Evolutionary conservation across 768 basidiomycete species (phyloP).

Genomic region (Termitomyces sp.): DNA sequence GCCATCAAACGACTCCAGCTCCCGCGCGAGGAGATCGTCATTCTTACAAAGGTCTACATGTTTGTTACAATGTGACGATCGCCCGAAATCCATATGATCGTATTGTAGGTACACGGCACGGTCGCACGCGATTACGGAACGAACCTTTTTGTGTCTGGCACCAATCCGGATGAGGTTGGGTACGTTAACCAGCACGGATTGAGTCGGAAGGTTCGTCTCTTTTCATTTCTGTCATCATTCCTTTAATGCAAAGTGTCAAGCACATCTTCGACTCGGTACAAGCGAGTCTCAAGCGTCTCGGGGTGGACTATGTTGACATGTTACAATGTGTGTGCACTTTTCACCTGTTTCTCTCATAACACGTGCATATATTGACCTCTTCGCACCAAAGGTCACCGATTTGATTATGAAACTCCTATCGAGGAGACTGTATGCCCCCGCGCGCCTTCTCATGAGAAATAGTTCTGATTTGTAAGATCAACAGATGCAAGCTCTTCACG

Average conservation of each 20-base stretch:
- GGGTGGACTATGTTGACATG: conserved; percentile 72
- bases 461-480: background rate
- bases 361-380: background rate
- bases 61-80: background rate
- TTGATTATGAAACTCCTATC: conserved; percentile 53
- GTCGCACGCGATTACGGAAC: conserved; percentile 20
- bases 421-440: conserved; percentile 38
- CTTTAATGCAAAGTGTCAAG: conserved; percentile 21
- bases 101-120: conserved; percentile 29
- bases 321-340: conserved; percentile 46
- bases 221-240: too few relatives aligned
- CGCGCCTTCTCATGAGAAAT: background rate
- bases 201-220: conserved; percentile 19
- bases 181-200: conserved; percentile 52
- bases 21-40: conserved; percentile 68
- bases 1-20: conserved; percentile 61
- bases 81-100: background rate
- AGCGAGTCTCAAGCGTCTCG: conserved; percentile 55
- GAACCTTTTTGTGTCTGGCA: conserved; percentile 5
- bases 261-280: conserved; percentile 70
- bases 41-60: conserved; percentile 63
- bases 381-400: conserved; percentile 37
- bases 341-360: background rate
- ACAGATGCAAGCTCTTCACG: conserved; percentile 63
- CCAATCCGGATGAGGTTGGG: conserved; percentile 31